A percentile compares a stretch with the other conserved stretches of the same genome.
Conservation (phyloP, 768 basidiomycete genomes). For the Rhodocollybia butyracea region DNA sequence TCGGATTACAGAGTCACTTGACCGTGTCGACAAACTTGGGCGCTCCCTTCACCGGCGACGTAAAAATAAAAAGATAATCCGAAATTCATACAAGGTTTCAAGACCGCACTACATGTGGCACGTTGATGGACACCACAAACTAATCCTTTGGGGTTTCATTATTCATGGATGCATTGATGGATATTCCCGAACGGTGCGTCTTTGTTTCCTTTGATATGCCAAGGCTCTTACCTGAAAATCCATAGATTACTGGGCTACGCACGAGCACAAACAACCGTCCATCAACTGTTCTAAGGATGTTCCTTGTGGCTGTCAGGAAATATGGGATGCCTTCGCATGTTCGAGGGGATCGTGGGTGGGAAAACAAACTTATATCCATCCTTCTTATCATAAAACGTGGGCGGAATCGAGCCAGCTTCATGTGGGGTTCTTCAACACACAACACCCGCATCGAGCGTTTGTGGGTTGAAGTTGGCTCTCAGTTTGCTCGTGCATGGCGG, state of each 20-base stretch:
- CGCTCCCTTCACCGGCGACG: constrained; percentile 12
- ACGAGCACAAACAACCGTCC: constrained; percentile 16
- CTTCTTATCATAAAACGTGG: no score
- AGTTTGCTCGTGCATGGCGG: no score
- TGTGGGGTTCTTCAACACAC: no score
- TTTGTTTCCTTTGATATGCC: not conserved
- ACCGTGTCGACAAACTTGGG: constrained; percentile 21
- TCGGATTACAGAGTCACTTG: constrained; percentile 13
- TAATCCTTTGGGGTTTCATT: constrained; percentile 24
- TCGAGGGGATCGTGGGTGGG: constrained; percentile 21
- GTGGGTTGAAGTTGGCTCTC: no score
- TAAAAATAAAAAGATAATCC: constrained; percentile 4
- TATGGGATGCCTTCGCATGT: constrained; percentile 19
- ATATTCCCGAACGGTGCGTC: constrained; percentile 23
- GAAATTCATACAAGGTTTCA: constrained; percentile 15
- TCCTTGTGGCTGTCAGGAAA: constrained; percentile 8
- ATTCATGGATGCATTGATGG: constrained; percentile 28
- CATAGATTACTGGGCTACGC: constrained; percentile 11
- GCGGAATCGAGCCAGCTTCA: no score
- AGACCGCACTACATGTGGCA: constrained; percentile 22
- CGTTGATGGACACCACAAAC: no score
- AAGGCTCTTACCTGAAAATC: not conserved
- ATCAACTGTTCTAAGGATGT: constrained; percentile 9
- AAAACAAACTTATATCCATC: no score
- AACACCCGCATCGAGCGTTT: no score